Conservation (phyloP, 2,329 filamentous ascomycete genomes). For the Venturia pyrina region DNA sequence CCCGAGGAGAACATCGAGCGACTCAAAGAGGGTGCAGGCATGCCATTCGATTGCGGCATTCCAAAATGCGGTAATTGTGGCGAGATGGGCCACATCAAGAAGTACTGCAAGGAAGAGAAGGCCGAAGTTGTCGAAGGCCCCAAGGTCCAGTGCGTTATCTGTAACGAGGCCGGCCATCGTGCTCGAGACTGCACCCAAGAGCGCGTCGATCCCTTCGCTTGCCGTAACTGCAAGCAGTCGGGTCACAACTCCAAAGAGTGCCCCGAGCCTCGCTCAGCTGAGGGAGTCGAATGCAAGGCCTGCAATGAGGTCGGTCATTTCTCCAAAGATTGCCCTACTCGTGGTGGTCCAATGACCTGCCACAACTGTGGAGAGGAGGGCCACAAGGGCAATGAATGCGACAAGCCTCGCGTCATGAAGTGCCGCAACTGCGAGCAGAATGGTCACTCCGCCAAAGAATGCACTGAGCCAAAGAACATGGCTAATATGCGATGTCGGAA, state of each 20-base stretch:
- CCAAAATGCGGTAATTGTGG: slow-evolving; percentile 55
- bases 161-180: slow-evolving; percentile 53
- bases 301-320: slow-evolving; percentile 22
- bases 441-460: slow-evolving; percentile 13
- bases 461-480: slow-evolving; percentile 22
- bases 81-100: slow-evolving; percentile 53
- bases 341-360: slow-evolving; percentile 20
- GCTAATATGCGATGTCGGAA: slow-evolving; percentile 60
- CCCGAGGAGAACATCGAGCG: slow-evolving; percentile 52
- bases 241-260: slow-evolving; percentile 29
- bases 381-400: slow-evolving; percentile 23
- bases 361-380: slow-evolving; percentile 25
- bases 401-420: slow-evolving; percentile 23
- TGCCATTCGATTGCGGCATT: slow-evolving; percentile 49
- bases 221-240: slow-evolving; percentile 56
- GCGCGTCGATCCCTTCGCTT: slow-evolving; percentile 53
- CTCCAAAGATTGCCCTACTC: not conserved
- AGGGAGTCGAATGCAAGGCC: slow-evolving; percentile 54
- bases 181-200: slow-evolving; percentile 51
- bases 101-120: slow-evolving; percentile 50
- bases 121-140: slow-evolving; percentile 27
- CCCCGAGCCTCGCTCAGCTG: slow-evolving; percentile 36
- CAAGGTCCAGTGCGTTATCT: slow-evolving; percentile 55
- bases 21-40: slow-evolving; percentile 52
- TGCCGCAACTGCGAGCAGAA: slow-evolving; percentile 26